phyloP scores from a whole-genome alignment of 139 green algal species.

The Ettlia oleoabundans region DNA sequence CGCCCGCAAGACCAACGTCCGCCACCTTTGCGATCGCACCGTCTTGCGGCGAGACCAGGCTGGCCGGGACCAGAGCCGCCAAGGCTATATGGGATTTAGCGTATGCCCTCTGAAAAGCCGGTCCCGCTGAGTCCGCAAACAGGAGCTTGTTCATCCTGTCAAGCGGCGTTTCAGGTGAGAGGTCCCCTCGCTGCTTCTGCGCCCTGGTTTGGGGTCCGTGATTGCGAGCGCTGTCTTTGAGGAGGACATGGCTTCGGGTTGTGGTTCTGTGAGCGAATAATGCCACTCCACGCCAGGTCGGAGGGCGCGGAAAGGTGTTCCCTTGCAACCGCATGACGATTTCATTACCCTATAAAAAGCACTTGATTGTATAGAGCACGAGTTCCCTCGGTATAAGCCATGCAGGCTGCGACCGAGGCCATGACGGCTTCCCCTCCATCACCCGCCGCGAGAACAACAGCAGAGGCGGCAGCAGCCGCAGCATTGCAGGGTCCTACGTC shows the following conservation, averaged over 20 bases:
- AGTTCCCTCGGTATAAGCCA: not conserved
- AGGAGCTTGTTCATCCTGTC: slow-evolving; percentile 43
- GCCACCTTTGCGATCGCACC: slow-evolving; percentile 40
- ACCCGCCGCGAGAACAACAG: not conserved
- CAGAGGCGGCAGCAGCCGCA: not conserved
- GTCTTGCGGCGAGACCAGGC: slow-evolving; percentile 38
- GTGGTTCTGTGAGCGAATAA: too few relatives aligned
- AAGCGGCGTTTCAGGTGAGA: not conserved
- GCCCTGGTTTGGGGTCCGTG: not conserved
- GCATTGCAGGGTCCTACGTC: too few relatives aligned
- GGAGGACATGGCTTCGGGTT: too few relatives aligned
- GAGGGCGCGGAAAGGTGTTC: not conserved
- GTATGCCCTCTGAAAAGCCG: slow-evolving; percentile 37
- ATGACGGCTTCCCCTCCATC: not conserved
- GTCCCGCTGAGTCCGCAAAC: slow-evolving; percentile 41
- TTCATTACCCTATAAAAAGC: not conserved
- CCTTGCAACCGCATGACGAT: not conserved
- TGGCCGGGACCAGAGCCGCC: slow-evolving; percentile 38
- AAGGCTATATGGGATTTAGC: slow-evolving; percentile 32
- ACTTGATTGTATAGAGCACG: too few relatives aligned
- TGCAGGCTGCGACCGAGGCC: not conserved
- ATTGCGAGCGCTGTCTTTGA: not conserved
- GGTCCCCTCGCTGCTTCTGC: not conserved
- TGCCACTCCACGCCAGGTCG: too few relatives aligned
- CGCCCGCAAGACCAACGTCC: slow-evolving; percentile 37